A percentile compares a stretch with the other conserved stretches of the same genome.
Evolutionary conservation across 2,329 filamentous ascomycete species (phyloP).

Genomic region (Madurella mycetomatis): DNA sequence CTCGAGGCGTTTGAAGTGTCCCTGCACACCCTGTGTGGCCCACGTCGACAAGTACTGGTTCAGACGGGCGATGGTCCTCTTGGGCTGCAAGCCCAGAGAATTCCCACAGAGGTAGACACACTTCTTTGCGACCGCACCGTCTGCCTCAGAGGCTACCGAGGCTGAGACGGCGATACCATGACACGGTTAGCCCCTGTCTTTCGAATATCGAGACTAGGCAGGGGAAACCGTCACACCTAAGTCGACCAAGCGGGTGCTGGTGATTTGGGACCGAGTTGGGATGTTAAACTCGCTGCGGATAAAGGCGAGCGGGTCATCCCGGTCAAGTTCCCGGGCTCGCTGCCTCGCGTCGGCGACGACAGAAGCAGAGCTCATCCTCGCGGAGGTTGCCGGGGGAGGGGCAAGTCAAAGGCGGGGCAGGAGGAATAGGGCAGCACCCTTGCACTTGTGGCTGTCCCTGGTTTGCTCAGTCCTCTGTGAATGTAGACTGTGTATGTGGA

Average conservation of each 20-base stretch:
- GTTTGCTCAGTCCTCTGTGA: too few species aligned
- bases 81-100: conserved; percentile 71
- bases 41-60: conserved; percentile 67
- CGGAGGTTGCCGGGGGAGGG: background rate
- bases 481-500: too few species aligned
- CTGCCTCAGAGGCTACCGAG: conserved; percentile 2
- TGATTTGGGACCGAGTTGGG: conserved; percentile 26
- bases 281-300: conserved; percentile 27
- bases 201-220: background rate
- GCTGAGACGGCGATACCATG: conserved; percentile 1
- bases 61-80: conserved; percentile 59
- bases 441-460: background rate
- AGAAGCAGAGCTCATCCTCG: conserved; percentile 14
- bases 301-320: conserved; percentile 23
- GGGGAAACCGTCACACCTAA: conserved; percentile 18
- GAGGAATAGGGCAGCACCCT: background rate
- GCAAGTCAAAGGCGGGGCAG: background rate
- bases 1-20: conserved; percentile 65
- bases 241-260: conserved; percentile 23
- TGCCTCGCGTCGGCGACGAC: conserved; percentile 10
- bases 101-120: conserved; percentile 74
- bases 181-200: conserved; percentile 6
- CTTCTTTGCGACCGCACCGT: conserved; percentile 8
- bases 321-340: conserved; percentile 22
- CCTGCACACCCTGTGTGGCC: conserved; percentile 71